A percentile compares a stretch with the other conserved stretches of the same genome.
These are phyloP conservation scores for Cryphonectria japonica DNA, from an alignment of 2,329 filamentous ascomycete species.

Conservation along the genomic window DNA sequence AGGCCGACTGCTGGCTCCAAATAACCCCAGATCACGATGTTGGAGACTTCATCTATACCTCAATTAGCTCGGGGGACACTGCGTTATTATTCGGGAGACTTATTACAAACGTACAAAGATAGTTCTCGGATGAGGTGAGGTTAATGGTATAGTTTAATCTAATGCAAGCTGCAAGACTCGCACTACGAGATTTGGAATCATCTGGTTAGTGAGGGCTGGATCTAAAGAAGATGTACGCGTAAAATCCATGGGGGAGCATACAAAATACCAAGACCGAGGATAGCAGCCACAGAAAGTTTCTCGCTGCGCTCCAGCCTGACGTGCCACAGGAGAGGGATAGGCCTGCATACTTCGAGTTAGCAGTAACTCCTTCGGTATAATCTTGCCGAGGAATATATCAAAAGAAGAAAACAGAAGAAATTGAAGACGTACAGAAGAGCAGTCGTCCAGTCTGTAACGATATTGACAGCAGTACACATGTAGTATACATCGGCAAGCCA, in stretches of 20 bases:
- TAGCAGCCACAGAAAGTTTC: conserved; percentile 25
- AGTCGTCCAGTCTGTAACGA: conserved; percentile 25
- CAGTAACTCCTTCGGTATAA: background rate
- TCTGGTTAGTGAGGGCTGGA: background rate
- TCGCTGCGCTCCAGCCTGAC: conserved; percentile 27
- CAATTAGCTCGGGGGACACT: background rate
- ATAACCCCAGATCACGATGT: conserved; percentile 28
- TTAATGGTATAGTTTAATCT: conserved; percentile 28
- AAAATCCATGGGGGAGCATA: conserved; percentile 7
- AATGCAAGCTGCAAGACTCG: conserved; percentile 27
- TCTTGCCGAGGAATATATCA: no score
- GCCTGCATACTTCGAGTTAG: conserved; percentile 6
- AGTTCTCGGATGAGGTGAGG: conserved; percentile 18
- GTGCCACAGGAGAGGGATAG: conserved; percentile 26
- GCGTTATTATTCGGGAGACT: background rate
- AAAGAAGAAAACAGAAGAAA: background rate
- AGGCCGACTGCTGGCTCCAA: conserved; percentile 25
- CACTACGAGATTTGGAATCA: background rate
- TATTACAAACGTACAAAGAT: conserved; percentile 20
- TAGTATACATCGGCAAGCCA: conserved; percentile 27
- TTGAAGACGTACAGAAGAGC: conserved; percentile 12
- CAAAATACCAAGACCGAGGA: conserved; percentile 28
- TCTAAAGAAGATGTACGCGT: no score
- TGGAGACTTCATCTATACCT: conserved; percentile 13
- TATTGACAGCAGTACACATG: conserved; percentile 25